Evolutionary conservation across 2,329 filamentous ascomycete species (phyloP), one percentile per base, ranked within the genome.

Genomic region (Colletotrichum lupini): DNA sequence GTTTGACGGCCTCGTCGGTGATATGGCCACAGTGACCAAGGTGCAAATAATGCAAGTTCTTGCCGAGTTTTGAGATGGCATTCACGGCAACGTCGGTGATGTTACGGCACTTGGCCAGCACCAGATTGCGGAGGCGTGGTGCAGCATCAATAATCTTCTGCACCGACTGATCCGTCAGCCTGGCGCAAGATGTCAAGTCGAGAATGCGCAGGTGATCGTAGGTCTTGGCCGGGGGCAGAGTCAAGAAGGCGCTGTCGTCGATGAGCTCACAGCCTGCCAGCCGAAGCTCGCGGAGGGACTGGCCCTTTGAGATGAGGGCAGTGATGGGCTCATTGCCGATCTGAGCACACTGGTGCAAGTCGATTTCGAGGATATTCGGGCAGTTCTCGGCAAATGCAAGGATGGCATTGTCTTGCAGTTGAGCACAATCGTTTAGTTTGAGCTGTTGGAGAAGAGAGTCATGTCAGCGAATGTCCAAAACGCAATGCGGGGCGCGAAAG

Each of bases 1-100:
- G 92, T 77, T 94, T 93, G 22, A 99, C 95, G 1, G 95, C 95
- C 46, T 92, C 88, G 79, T 99, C 97, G 0, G 96, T 98, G 79
- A 99, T 95, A 59, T 95, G 92, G 32, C 91, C 91, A 82, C 97
- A 99, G 82, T 99, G 97, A 11, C 97, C 97, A 2, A 99, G 88
- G 80, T 99, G 97, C 65, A 99, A 92, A 81, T 98, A 98, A 82
- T 99, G 97, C 67, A 99, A 85, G 78, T 98, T 99, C 86, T 98
- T 98, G 75, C 95, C 95, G 4, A 99, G 88, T 77, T 91, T 92
- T 69, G 95, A 93, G 75, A 99, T 98, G 68, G 95, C 93, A 77
- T 93, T 87, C 9, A 99, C 95, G 9, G 96, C 93, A 59, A 90
- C 89, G 83, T 99, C 96, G 1, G 97, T 98, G 78, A 99, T 94